Base-by-base conservation (phyloP, 2,329 filamentous ascomycete genomes). In the Juglanconis oblonga region DNA sequence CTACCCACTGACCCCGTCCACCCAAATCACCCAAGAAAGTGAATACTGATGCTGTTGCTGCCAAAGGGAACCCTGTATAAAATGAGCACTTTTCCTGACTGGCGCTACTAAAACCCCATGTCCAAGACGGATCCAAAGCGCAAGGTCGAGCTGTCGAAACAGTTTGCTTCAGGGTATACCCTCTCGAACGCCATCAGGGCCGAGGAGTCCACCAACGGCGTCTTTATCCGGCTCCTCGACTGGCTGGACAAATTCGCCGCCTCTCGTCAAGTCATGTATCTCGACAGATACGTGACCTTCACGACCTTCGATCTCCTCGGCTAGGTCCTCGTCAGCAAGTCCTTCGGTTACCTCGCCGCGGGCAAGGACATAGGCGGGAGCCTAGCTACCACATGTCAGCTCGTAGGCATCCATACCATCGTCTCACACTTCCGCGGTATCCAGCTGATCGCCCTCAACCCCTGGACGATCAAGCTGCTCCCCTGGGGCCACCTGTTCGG, bases 101-200 rank as follows among this genome's bases (percentile, higher is more conserved):
- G 72, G 42, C 71, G 71, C 31, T 76, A 73, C 58, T 67, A 74
- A 29, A 75, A 72, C 36, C 72, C 71, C 47, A 78, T 78, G 77
- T 72, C 73, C 3, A 72, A 72, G 55, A 61, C 71, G 17, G 68
- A 74, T 58, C 71, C 71, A 6, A 71, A 70, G 36, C 65, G 67
- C 6, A 71, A 77, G 36, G 70, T 72, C 38, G 64, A 68, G 44
- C 70, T 70, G 50, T 64, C 69, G 7, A 70, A 68, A 32, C 73
- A 75, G 57, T 55, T 76, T 14, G 68, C 72, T 50, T 59, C 68
- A 7, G 69, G 65, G 13, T 73, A 72, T 48, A 66, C 70, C 1
- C 58, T 73, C 8, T 75, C 64, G 75, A 76, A 67, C 55, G 48
- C 65, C 4, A 32, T 65, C 8, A 56, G 59, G 38, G 59, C 62